Conservation (phyloP, 164 flowering plant species). For the Umbilicus rupestris region DNA sequence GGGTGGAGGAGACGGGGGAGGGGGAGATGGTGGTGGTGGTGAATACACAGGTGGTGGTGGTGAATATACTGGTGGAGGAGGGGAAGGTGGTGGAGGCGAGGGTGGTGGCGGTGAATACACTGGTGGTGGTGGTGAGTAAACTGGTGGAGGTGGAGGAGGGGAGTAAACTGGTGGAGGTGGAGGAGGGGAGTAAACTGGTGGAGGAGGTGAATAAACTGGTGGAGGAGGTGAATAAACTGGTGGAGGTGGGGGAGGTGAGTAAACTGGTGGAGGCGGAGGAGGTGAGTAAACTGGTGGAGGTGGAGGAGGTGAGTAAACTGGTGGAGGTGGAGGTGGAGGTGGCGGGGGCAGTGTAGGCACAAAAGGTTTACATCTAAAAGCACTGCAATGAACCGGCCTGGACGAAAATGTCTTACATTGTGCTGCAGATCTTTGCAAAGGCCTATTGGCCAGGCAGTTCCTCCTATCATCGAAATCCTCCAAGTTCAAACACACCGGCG, state of each 20-base stretch:
- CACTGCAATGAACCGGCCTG: slow-evolving; percentile 44
- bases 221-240: slow-evolving; percentile 13
- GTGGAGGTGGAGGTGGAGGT: slow-evolving; percentile 41
- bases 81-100: slow-evolving; percentile 29
- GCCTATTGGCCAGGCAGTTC: slow-evolving; percentile 69
- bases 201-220: slow-evolving; percentile 11
- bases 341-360: slow-evolving; percentile 57
- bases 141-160: slow-evolving; percentile 18
- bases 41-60: slow-evolving; percentile 17
- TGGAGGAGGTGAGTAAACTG: slow-evolving; percentile 19
- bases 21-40: slow-evolving; percentile 2
- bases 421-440: slow-evolving; percentile 46
- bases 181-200: slow-evolving; percentile 8
- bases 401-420: slow-evolving; percentile 60
- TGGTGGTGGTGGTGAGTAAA: slow-evolving; percentile 33
- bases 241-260: slow-evolving; percentile 16
- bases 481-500: slow-evolving; percentile 54
- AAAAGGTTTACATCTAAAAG: slow-evolving; percentile 58
- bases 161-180: slow-evolving; percentile 35
- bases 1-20: neutral
- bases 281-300: slow-evolving; percentile 10
- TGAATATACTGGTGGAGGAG: slow-evolving; percentile 15
- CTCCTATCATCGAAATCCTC: slow-evolving; percentile 43
- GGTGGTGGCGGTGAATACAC: slow-evolving; percentile 24
- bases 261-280: slow-evolving; percentile 18